These are phyloP conservation scores for Aristolochia californica DNA, from an alignment of 164 flowering plant genomes.

Conservation along the genomic window DNA sequence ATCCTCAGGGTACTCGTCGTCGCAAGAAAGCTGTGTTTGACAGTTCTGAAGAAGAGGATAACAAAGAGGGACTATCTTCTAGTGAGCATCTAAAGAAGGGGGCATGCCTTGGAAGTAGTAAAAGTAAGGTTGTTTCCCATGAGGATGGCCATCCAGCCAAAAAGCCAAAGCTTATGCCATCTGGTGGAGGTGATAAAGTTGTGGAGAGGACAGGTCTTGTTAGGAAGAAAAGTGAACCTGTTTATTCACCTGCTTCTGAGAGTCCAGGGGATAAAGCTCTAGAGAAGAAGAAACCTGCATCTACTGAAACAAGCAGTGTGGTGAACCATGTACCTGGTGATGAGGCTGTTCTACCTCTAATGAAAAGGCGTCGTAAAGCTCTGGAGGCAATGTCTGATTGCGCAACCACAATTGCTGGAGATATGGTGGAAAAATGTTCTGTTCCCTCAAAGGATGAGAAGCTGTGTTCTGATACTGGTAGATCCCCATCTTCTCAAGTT, in stretches of 20 bases:
- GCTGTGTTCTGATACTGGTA: slow-evolving; percentile 14
- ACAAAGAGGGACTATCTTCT: slow-evolving; percentile 11
- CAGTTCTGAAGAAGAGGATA: slow-evolving; percentile 14
- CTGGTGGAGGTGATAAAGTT: slow-evolving; percentile 13
- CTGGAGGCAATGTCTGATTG: slow-evolving; percentile 38
- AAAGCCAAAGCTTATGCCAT: slow-evolving; percentile 25
- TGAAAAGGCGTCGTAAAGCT: slow-evolving; percentile 46
- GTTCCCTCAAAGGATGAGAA: slow-evolving; percentile 20
- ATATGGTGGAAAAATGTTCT: slow-evolving; percentile 13
- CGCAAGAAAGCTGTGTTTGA: slow-evolving; percentile 9
- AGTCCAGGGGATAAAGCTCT: slow-evolving; percentile 14
- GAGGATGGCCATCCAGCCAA: slow-evolving; percentile 32
- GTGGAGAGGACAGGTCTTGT: slow-evolving; percentile 14
- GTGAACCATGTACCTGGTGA: slow-evolving; percentile 26
- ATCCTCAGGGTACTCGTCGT: slow-evolving; percentile 11
- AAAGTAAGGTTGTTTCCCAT: slow-evolving; percentile 15
- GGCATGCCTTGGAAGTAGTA: slow-evolving; percentile 21
- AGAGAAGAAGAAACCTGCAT: slow-evolving; percentile 18
- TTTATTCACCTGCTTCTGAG: slow-evolving; percentile 15
- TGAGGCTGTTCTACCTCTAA: slow-evolving; percentile 40
- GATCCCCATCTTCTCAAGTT: slow-evolving; percentile 13
- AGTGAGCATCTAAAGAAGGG: slow-evolving; percentile 22
- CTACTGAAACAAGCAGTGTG: slow-evolving; percentile 16
- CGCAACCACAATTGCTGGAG: slow-evolving; percentile 21
- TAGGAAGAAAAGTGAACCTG: slow-evolving; percentile 19